Evolutionary conservation across 345 rosid genomes (phyloP).

Genomic region (Rhodamnia rubescens): DNA sequence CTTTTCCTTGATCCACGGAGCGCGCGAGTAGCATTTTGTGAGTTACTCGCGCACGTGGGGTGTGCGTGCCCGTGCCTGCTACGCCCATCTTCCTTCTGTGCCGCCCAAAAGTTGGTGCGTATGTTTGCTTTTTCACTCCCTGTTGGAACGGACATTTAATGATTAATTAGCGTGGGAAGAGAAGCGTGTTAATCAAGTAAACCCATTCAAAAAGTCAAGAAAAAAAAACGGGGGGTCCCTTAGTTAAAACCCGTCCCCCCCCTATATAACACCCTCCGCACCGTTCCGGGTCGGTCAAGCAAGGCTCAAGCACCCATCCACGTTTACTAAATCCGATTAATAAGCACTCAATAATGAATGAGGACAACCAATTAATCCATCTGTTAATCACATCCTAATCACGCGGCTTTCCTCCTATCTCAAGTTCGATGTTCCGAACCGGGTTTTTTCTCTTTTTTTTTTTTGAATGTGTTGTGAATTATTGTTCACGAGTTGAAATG

Average conservation of each 20-base stretch:
- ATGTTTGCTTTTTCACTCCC: background rate
- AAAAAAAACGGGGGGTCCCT: background rate
- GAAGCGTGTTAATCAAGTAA: background rate
- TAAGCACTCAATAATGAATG: background rate
- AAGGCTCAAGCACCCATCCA: too few relatives aligned
- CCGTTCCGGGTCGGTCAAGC: background rate
- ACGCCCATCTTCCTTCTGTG: too few relatives aligned
- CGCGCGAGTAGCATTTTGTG: too few relatives aligned
- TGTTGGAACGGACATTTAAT: background rate
- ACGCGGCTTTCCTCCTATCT: background rate
- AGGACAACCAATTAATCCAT: background rate
- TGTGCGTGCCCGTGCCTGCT: too few relatives aligned
- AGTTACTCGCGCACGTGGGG: too few relatives aligned
- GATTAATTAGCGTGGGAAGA: background rate
- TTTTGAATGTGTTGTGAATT: background rate
- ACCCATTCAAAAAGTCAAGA: background rate
- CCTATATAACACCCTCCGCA: background rate
- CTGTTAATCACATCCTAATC: background rate
- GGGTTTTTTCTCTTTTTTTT: rapidly evolving
- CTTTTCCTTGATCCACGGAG: too few relatives aligned
- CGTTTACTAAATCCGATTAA: background rate
- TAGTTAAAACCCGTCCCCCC: background rate
- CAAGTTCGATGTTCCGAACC: background rate
- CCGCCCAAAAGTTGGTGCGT: background rate
- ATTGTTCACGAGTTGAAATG: background rate